These are phyloP conservation scores for Monilinia vaccinii-corymbosi DNA, from an alignment of 2,329 filamentous ascomycete species.

Conservation along the genomic window DNA sequence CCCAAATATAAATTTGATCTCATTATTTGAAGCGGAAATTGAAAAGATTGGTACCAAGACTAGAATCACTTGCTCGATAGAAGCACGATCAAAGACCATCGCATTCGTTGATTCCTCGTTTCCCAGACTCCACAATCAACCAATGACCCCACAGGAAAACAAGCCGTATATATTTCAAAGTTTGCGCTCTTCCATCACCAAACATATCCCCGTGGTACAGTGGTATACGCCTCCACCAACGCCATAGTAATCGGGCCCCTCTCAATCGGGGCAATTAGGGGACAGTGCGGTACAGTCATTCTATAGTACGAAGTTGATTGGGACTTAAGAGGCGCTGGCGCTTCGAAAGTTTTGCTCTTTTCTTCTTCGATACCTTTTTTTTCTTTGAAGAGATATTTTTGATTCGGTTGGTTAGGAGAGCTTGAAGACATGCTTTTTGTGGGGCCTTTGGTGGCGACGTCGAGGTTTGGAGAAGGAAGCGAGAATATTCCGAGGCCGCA, in stretches of 20 bases:
- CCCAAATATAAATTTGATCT: not conserved
- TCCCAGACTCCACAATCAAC: not conserved
- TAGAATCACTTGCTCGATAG: not conserved
- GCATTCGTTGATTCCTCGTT: not conserved
- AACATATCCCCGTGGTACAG: no score
- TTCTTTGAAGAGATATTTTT: not conserved
- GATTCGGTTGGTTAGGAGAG: not conserved
- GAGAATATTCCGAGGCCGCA: not conserved
- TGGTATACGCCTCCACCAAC: no score
- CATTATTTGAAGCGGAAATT: not conserved
- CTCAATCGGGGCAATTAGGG: not conserved
- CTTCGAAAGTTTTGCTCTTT: not conserved
- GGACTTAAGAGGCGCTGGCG: not conserved
- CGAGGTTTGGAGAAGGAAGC: not conserved
- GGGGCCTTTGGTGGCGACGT: not conserved
- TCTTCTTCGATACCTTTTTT: not conserved
- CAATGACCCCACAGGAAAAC: not conserved
- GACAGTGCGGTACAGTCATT: not conserved
- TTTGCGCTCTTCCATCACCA: not conserved
- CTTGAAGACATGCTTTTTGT: not conserved
- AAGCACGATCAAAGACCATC: not conserved
- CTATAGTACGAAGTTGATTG: not conserved
- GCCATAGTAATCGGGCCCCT: not conserved
- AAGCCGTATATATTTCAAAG: not conserved
- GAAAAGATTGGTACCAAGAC: not conserved